Percentiles rank a stretch among this genome's conserved stretches.
These are phyloP conservation scores for Penicillium herquei DNA, from an alignment of 495 filamentous ascomycete species.

Conservation along the genomic window DNA sequence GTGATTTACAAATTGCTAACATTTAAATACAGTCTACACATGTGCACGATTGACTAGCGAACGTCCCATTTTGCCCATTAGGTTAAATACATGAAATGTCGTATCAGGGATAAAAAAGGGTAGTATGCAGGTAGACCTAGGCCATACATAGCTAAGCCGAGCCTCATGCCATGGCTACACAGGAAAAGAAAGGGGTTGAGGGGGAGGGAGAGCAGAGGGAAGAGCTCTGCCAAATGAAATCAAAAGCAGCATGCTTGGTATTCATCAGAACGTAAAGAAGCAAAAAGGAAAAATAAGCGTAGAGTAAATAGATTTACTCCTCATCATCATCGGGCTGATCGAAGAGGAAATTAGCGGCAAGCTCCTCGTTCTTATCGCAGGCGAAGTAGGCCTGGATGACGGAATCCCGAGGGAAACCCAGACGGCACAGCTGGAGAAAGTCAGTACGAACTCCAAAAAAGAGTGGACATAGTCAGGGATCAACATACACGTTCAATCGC, in stretches of 20 bases:
- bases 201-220: neutral
- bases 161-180: constrained; percentile 1
- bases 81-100: constrained; percentile 34
- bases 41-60: constrained; percentile 10
- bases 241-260: constrained; percentile 30
- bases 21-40: neutral
- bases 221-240: constrained; percentile 17
- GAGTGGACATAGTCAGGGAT: neutral
- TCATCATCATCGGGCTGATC: constrained; percentile 92
- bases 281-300: constrained; percentile 4
- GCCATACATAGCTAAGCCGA: constrained; percentile 1
- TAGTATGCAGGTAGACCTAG: constrained; percentile 4
- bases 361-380: constrained; percentile 98
- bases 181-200: too few relatives aligned
- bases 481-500: constrained; percentile 89
- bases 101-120: constrained; percentile 16
- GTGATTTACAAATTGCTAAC: neutral
- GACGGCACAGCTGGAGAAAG: constrained; percentile 71
- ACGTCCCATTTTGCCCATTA: constrained; percentile 37
- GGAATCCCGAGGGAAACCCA: constrained; percentile 88
- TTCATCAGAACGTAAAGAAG: constrained; percentile 31
- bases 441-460: constrained; percentile 14
- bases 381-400: constrained; percentile 99
- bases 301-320: constrained; percentile 35
- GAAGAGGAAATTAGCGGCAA: constrained; percentile 96